Evolutionary conservation across 805 yeast species (phyloP).

Genomic region (Priceomyces carsonii): DNA sequence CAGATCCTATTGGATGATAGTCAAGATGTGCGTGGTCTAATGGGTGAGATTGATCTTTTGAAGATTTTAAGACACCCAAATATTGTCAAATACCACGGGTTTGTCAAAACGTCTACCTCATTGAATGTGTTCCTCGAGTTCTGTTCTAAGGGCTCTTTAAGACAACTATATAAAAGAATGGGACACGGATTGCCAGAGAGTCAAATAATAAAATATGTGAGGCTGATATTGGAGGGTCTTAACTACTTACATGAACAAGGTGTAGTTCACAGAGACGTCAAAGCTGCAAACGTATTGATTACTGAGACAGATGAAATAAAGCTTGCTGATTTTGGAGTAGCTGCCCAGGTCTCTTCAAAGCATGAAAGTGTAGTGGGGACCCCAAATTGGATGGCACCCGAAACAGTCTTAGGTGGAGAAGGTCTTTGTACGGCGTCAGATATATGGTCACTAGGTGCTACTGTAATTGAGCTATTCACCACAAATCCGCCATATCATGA

Average conservation of each 20-base stretch:
- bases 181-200: slow-evolving; percentile 58
- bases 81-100: slow-evolving; percentile 69
- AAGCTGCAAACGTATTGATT: slow-evolving; percentile 85
- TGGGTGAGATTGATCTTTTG: slow-evolving; percentile 70
- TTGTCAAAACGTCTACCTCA: slow-evolving; percentile 52
- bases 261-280: slow-evolving; percentile 83
- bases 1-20: slow-evolving; percentile 62
- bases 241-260: slow-evolving; percentile 68
- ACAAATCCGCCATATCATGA: slow-evolving; percentile 88
- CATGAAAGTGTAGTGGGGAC: slow-evolving; percentile 69
- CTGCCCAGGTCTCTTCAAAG: slow-evolving; percentile 54
- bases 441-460: slow-evolving; percentile 94
- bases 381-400: slow-evolving; percentile 99
- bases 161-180: slow-evolving; percentile 48
- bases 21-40: slow-evolving; percentile 44
- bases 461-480: slow-evolving; percentile 81
- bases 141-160: slow-evolving; percentile 62
- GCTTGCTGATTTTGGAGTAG: slow-evolving; percentile 95
- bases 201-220: slow-evolving; percentile 49
- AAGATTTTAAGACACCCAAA: slow-evolving; percentile 65
- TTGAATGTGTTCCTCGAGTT: slow-evolving; percentile 65
- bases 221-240: slow-evolving; percentile 61
- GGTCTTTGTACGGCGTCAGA: slow-evolving; percentile 90
- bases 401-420: slow-evolving; percentile 73
- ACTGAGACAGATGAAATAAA: slow-evolving; percentile 69